Evolutionary conservation across 2,329 filamentous ascomycete species (phyloP), one percentile per base, ranked within the genome.

Genomic region (Chaetomiaceae sp.): DNA sequence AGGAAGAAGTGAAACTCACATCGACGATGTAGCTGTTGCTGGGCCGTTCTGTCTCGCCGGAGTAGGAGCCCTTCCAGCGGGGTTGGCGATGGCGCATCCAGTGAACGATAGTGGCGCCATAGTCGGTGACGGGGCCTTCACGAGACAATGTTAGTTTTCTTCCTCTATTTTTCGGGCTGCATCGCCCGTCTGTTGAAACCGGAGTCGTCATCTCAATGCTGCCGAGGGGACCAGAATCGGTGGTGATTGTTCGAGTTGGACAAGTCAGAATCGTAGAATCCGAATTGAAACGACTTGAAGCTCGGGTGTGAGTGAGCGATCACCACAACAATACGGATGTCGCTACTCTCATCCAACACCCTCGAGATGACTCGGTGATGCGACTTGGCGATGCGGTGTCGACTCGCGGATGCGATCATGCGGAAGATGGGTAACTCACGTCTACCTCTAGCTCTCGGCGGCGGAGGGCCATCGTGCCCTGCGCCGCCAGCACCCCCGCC

Each of bases 1-100:
- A 6, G 6, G 19, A 12, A 29, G 9, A 3, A 8, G 19, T 11
- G 57, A 46, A 36, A 74, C 85, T 71, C 67, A 92, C 89, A 77
- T 96, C 88, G 42, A 95, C 82, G 39, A 95, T 88, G 68, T 94
- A 97, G 74, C 90, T 96, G 36, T 85, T 76, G 68, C 88, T 95
- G 0, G 91, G 91, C 54, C 92, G 77, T 71, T 96, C 92, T 40
- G 80, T 76, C 72, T 96, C 91, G 63, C 90, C 83, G 56, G 77
- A 76, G 63, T 84, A 85, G 6, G 80, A 77, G 53, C 85, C 84
- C 67, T 85, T 87, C 72, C 89, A 92, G 61, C 84, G 84, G 25
- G 88, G 86, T 64, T 84, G 81, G 53, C 92, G 84, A 66, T 90
- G 83, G 65, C 88, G 87, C 81, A 95, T 89, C 89, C 90, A 99